Conservation (phyloP, 306 rosid species). For the Vachellia collinsii region DNA sequence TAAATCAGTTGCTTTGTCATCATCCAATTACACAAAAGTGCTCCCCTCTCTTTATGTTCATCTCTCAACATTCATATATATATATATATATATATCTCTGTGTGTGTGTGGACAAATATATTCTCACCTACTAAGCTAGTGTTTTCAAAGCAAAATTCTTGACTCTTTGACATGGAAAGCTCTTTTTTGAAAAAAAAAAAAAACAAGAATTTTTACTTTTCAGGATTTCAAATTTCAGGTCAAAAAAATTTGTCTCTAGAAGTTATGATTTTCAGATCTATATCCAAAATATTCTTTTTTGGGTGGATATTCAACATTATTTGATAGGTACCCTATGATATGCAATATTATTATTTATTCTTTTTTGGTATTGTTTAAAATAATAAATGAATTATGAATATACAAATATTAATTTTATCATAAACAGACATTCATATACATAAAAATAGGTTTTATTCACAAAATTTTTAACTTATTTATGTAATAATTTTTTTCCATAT, state of each 20-base stretch:
- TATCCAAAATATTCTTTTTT: neutral
- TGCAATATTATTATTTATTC: neutral
- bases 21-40: conserved; percentile 45
- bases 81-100: too few species aligned
- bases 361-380: too few species aligned
- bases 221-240: neutral
- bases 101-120: neutral
- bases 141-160: neutral
- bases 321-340: neutral
- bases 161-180: neutral
- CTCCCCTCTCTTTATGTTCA: conserved; percentile 33
- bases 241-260: neutral
- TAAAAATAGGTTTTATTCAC: neutral
- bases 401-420: neutral
- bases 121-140: conserved; percentile 37
- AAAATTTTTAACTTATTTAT: neutral
- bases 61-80: neutral
- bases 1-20: conserved; percentile 42
- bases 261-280: neutral
- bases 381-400: neutral
- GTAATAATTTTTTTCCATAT: neutral
- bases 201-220: neutral
- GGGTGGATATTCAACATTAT: neutral
- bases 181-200: too few species aligned
- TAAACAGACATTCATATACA: neutral